Evolutionary conservation across 805 yeast genomes (phyloP).

Genomic region (Isabelozyma gotoi): DNA sequence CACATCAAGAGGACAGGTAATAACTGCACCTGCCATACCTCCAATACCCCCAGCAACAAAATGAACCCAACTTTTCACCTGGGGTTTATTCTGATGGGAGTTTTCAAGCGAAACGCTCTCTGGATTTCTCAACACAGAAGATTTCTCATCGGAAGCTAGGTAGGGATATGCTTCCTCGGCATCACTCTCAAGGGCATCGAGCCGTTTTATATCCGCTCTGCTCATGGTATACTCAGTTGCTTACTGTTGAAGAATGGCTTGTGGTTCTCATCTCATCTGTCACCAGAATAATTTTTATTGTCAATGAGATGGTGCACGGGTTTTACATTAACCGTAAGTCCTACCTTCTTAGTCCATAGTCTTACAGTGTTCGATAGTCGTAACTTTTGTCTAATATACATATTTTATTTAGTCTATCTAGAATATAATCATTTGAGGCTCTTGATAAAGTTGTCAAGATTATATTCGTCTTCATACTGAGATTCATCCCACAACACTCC

Average conservation of each 20-base stretch:
- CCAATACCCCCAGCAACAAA: slow-evolving; percentile 93
- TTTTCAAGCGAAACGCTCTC: slow-evolving; percentile 19
- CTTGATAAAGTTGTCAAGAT: slow-evolving; percentile 88
- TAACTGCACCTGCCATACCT: slow-evolving; percentile 96
- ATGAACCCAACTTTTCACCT: slow-evolving; percentile 57
- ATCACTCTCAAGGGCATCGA: slow-evolving; percentile 41
- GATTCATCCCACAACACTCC: slow-evolving; percentile 95
- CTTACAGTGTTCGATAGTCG: too few relatives aligned
- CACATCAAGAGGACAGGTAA: slow-evolving; percentile 93
- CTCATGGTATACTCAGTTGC: background rate
- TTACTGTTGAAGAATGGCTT: background rate
- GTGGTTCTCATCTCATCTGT: background rate
- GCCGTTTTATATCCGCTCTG: background rate
- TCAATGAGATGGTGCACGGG: background rate
- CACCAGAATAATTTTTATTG: background rate
- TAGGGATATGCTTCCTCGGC: slow-evolving; percentile 60
- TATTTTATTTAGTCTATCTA: slow-evolving; percentile 14
- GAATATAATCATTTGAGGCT: too few relatives aligned
- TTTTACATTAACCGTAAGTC: too few relatives aligned
- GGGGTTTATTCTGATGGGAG: slow-evolving; percentile 9
- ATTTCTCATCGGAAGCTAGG: slow-evolving; percentile 71
- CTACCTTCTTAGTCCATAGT: too few relatives aligned
- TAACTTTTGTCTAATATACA: slow-evolving; percentile 5
- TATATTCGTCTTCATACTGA: slow-evolving; percentile 96
- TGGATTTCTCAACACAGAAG: slow-evolving; percentile 50